These are phyloP conservation scores for Trichoderma aggressivum DNA, from an alignment of 2,329 filamentous ascomycete genomes.

Conservation along the genomic window DNA sequence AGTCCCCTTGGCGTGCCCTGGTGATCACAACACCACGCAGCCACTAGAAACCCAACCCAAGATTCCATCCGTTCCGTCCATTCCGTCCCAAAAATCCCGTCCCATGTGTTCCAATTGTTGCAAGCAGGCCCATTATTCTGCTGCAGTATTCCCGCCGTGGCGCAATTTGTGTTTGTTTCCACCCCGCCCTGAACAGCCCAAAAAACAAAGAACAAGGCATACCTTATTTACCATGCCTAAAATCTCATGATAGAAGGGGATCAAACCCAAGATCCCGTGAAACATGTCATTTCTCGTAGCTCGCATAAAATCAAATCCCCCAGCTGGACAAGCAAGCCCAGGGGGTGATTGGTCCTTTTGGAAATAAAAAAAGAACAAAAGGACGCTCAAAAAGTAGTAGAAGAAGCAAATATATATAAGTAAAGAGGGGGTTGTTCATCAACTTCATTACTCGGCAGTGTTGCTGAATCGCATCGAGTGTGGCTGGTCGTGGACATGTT, in stretches of 20 bases:
- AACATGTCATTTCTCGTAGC: constrained; percentile 18
- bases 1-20: constrained; percentile 1
- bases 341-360: not conserved
- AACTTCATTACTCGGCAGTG: constrained; percentile 15
- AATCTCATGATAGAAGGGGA: not conserved
- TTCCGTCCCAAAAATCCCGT: constrained; percentile 4
- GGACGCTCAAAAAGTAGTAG: not conserved
- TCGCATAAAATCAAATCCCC: constrained; percentile 12
- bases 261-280: not conserved
- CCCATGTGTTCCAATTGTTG: constrained; percentile 9
- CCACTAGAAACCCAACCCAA: constrained; percentile 4
- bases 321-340: not conserved
- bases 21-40: not conserved
- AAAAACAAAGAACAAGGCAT: constrained; percentile 9
- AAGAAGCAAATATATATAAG: not conserved
- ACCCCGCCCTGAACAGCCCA: constrained; percentile 6
- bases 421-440: not conserved
- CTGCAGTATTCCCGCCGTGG: not conserved
- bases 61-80: constrained; percentile 4
- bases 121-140: constrained; percentile 7
- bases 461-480: constrained; percentile 13
- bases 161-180: constrained; percentile 14
- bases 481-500: constrained; percentile 1
- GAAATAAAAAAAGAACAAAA: not conserved
- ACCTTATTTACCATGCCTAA: constrained; percentile 2